Percentiles rank a stretch among this genome's conserved stretches.
These are phyloP conservation scores for Stropharia rugosoannulata DNA, from an alignment of 768 basidiomycete genomes.

Conservation along the genomic window DNA sequence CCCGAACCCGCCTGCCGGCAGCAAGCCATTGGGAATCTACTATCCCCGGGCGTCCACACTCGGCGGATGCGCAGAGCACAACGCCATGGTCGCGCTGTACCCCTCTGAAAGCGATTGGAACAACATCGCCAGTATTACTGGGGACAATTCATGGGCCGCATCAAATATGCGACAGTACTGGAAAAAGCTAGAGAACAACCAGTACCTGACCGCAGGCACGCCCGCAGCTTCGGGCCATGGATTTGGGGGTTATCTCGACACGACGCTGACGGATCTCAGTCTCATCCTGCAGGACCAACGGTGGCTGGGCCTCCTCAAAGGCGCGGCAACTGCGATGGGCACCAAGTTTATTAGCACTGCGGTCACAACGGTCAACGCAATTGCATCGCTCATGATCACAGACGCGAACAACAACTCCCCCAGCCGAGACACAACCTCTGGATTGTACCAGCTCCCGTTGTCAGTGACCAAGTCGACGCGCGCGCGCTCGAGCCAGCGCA, in stretches of 20 bases:
- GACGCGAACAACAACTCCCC: not conserved
- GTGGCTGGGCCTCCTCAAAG: slow-evolving; percentile 1
- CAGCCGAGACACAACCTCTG: not conserved
- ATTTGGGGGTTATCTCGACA: slow-evolving; percentile 8
- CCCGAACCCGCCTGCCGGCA: slow-evolving; percentile 8
- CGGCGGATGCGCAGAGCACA: slow-evolving; percentile 12
- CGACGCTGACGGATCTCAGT: not conserved
- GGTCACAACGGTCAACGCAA: not conserved
- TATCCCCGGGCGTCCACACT: slow-evolving; percentile 8
- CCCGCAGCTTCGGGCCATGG: not conserved
- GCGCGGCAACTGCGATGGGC: not conserved
- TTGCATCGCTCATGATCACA: not conserved
- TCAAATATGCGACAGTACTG: slow-evolving; percentile 8
- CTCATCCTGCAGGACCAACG: not conserved
- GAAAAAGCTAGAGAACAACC: slow-evolving; percentile 6
- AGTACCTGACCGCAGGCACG: slow-evolving; percentile 1
- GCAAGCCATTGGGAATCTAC: slow-evolving; percentile 4
- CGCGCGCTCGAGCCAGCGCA: not conserved
- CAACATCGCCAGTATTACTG: slow-evolving; percentile 6
- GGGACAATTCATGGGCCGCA: slow-evolving; percentile 7
- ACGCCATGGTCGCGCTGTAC: slow-evolving; percentile 7
- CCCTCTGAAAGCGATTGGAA: slow-evolving; percentile 9
- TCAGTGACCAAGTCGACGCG: not conserved
- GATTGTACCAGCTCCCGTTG: not conserved
- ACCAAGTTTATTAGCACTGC: not conserved